phyloP scores from a whole-genome alignment of 2,329 filamentous ascomycete species.

The Paecilomyces sp. region DNA sequence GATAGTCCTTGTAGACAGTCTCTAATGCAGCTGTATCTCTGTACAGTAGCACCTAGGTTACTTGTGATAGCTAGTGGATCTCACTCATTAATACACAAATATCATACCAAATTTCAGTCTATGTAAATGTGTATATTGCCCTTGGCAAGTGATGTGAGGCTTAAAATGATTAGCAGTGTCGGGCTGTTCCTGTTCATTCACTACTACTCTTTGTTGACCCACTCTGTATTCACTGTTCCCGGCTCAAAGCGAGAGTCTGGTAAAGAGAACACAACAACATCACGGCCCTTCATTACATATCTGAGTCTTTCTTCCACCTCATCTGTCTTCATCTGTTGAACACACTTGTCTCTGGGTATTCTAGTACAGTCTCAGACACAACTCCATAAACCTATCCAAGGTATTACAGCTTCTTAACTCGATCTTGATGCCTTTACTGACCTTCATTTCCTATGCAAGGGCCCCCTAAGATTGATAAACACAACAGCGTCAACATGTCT shows the following conservation, averaged over 20 bases:
- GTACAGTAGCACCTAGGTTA: not conserved
- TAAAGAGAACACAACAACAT: not conserved
- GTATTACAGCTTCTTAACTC: not conserved
- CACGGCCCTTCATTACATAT: not conserved
- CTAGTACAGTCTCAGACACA: not conserved
- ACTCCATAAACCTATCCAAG: not conserved
- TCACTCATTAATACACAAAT: not conserved
- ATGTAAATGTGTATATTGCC: not conserved
- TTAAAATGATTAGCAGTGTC: not conserved
- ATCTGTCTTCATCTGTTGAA: not conserved
- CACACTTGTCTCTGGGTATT: not conserved
- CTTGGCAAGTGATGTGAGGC: too few species aligned
- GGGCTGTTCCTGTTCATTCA: not conserved
- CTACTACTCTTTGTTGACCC: not conserved
- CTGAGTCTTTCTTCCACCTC: not conserved
- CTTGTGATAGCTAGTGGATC: not conserved
- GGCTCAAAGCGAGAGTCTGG: not conserved
- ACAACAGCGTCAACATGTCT: constrained; percentile 36
- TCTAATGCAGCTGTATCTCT: not conserved
- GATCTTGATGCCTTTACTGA: not conserved
- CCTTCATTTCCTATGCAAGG: not conserved
- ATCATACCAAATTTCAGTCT: not conserved
- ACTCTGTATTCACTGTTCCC: not conserved
- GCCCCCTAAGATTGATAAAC: not conserved
- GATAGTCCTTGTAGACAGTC: not conserved